Base-by-base conservation (phyloP, 257 asterid species). In the Eucommia ulmoides region DNA sequence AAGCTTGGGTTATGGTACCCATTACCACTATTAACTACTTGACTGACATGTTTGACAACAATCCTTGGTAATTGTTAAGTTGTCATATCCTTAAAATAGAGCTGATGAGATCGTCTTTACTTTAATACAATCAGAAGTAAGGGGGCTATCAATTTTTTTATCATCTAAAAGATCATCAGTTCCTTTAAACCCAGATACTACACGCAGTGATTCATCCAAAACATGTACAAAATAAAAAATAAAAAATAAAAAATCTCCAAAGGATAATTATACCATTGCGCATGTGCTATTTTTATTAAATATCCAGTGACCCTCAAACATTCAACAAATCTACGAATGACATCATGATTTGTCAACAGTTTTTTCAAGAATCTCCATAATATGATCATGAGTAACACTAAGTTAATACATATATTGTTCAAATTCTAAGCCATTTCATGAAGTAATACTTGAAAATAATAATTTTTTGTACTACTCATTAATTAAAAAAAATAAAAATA, bases 171-270 rank as follows among this genome's bases (percentile, higher is more conserved):
- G 78, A 79, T 88, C 97, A 67, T 88, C 97, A 53, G 92, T 82
- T 64, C 97, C 97, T 72, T 76, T 79, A 74, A 88, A 88, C 56
- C 88, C 93, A 59, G 95, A 82, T 46, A 82, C 73, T 42, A 95
- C 97, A 64, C 97, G 97, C 63, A 88, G 93, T 65, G 84, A 75
- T 71, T 84, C 94, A 76, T 88, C 97, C 69, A 88, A 63, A 64
- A 84, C 81, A 95, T 88, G 84, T 51, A 67, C 50, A 68, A 53
- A n/a, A n/a, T n/a, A n/a, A n/a, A n/a, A n/a, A n/a, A n/a, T n/a
- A n/a, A n/a, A 50, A 20, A 45, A 35, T 53, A 19, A 49, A 45
- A 59, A n/a, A 23, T 44, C 19, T 51, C 48, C 49, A 46, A 53
- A 59, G n/a, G 25, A 45, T 51, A 58, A 46, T 1, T 38, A 21